A percentile compares a stretch with the other conserved stretches of the same genome.
Evolutionary conservation across 2,329 filamentous ascomycete species (phyloP).

Genomic region (Orbilia quercus): DNA sequence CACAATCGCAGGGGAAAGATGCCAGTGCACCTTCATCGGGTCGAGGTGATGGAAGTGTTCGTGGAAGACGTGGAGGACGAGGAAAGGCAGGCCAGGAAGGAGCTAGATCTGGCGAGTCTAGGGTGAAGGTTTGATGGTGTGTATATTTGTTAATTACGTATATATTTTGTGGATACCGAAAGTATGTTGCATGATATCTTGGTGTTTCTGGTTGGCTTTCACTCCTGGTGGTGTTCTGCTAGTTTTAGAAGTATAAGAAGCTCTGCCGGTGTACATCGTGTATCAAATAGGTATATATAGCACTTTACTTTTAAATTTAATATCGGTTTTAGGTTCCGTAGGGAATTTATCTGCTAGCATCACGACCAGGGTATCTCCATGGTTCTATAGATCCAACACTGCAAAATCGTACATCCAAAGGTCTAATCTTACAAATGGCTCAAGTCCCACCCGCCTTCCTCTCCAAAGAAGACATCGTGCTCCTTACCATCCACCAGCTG

Average conservation of each 20-base stretch:
- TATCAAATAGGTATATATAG: slow-evolving; percentile 12
- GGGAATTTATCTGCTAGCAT: no score
- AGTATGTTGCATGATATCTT: neutral
- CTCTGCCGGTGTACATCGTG: no score
- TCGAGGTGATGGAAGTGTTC: slow-evolving; percentile 21
- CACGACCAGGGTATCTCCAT: slow-evolving; percentile 4
- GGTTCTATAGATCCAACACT: neutral
- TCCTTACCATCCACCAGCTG: slow-evolving; percentile 51
- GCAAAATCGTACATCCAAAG: neutral
- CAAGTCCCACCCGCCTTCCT: slow-evolving; percentile 54
- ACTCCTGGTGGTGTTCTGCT: slow-evolving; percentile 1
- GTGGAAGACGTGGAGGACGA: slow-evolving; percentile 39
- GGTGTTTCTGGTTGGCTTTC: neutral
- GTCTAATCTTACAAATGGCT: slow-evolving; percentile 25
- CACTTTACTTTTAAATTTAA: no score
- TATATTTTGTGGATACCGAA: slow-evolving; percentile 24
- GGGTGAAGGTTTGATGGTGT: slow-evolving; percentile 21
- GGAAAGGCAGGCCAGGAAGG: slow-evolving; percentile 29
- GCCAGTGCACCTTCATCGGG: slow-evolving; percentile 1
- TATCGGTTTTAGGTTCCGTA: no score
- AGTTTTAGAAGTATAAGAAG: no score
- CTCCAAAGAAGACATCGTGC: slow-evolving; percentile 55
- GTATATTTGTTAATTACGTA: slow-evolving; percentile 28
- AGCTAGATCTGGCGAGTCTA: slow-evolving; percentile 7
- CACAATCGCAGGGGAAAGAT: neutral